Evolutionary conservation across 495 filamentous ascomycete species (phyloP), one percentile per base, ranked within the genome.

Genomic region (Penicillium ucsense): DNA sequence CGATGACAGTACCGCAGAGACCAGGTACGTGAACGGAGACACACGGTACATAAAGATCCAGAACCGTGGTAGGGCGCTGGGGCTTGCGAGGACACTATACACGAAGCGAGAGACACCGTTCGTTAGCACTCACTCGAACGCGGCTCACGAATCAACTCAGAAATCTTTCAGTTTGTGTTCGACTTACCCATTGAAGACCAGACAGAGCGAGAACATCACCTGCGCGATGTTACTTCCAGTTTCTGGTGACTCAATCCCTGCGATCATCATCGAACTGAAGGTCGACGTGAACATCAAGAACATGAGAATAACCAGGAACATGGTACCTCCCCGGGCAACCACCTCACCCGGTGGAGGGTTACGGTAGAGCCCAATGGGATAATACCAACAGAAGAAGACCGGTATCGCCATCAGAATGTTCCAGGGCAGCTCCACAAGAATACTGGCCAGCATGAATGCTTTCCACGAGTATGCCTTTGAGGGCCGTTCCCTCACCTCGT

Each of bases 11-110:
- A 88, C 77, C 10, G 74, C 77, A 31, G 70, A 72, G 5, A 88
- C 76, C 0, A 86, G 64, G 52, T 89, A 89, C 0, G 81, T 84
- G 48, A 89, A 81, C 5, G 87, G 86, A 5, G 82, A 85, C 43
- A 86, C 68, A 30, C 82, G 81, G 62, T 89, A 88, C 82, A 89
- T 86, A 71, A 89, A 89, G 52, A 85, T 86, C 86, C 86, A 92
- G 71, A 89, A 89, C 7, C 76, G 61, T 7, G 85, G 85, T 30
- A 89, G 64, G 2, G 64, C 69, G 3, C 64, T 54, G 3, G 86
- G 83, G 33, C 60, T 73, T 45, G 83, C 79, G 50, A 90, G 77
- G 41, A 90, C 84, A 72, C 83, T 82, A 30, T 7, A 35, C 6
- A 33, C n/a, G 20, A 20, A 20, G 20, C 20, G 20, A 20, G 20